phyloP scores from a whole-genome alignment of 2,329 filamentous ascomycete genomes.

The Exophiala phaeomuriformis region DNA sequence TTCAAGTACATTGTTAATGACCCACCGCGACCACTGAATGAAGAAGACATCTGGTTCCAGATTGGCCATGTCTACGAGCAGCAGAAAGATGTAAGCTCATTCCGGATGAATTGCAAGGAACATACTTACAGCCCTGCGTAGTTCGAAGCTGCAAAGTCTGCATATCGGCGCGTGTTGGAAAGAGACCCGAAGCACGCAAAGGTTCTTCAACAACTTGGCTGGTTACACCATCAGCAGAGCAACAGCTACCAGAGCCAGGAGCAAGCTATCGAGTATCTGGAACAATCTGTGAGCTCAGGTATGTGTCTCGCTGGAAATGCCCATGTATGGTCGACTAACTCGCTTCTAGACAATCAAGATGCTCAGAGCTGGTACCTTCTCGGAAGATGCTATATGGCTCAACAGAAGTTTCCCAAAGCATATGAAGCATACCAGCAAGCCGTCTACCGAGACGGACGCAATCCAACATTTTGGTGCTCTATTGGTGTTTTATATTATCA shows the following conservation, averaged over 20 bases:
- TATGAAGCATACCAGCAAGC: constrained; percentile 99
- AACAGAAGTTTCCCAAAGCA: constrained; percentile 96
- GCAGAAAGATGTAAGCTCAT: constrained; percentile 83
- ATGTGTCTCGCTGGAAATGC: constrained; percentile 34
- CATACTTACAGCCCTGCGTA: constrained; percentile 38
- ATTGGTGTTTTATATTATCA: constrained; percentile 99
- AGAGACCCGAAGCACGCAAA: constrained; percentile 95
- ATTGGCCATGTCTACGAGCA: constrained; percentile 98
- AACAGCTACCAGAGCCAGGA: constrained; percentile 87
- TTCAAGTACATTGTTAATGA: constrained; percentile 97
- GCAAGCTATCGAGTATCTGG: constrained; percentile 90
- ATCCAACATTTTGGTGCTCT: constrained; percentile 98
- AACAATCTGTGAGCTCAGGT: constrained; percentile 93
- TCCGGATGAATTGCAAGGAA: neutral
- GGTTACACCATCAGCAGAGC: constrained; percentile 95
- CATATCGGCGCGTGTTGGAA: constrained; percentile 87
- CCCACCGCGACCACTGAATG: constrained; percentile 82
- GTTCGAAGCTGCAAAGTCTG: constrained; percentile 88
- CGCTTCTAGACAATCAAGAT: constrained; percentile 71
- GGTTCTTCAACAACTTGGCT: constrained; percentile 93
- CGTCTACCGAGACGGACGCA: constrained; percentile 93
- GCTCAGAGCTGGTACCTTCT: constrained; percentile 98
- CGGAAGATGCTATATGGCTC: constrained; percentile 97
- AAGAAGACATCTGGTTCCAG: constrained; percentile 99
- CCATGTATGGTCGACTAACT: neutral